Conservation (phyloP, 2,329 filamentous ascomycete genomes). For the Coleophoma cylindrospora region DNA sequence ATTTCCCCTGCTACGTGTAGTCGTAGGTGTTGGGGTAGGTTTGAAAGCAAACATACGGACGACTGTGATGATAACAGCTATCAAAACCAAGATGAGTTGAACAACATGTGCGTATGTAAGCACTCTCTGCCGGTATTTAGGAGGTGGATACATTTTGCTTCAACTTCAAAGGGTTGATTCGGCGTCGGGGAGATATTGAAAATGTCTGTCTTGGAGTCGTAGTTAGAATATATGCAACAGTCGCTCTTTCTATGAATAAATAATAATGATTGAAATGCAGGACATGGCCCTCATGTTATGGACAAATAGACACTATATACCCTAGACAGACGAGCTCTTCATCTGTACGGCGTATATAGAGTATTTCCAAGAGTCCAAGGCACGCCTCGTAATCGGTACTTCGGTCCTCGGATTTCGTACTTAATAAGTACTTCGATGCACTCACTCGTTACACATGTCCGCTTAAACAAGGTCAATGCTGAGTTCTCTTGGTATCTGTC, state of each 20-base stretch:
- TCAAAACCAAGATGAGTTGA: conserved; percentile 4
- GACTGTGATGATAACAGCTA: conserved; percentile 1
- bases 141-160: not conserved
- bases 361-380: too few relatives aligned
- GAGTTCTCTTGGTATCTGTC: too few relatives aligned
- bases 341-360: not conserved
- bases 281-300: not conserved
- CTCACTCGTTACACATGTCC: too few relatives aligned
- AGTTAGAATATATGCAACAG: not conserved
- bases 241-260: not conserved
- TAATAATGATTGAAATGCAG: not conserved
- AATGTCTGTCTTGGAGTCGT: not conserved
- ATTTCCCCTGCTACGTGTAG: conserved; percentile 1
- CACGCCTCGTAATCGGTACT: too few relatives aligned
- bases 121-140: not conserved
- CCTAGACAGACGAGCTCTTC: not conserved
- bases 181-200: not conserved
- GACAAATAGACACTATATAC: not conserved
- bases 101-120: conserved; percentile 3
- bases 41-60: conserved; percentile 4
- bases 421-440: too few relatives aligned
- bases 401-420: too few relatives aligned
- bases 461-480: too few relatives aligned
- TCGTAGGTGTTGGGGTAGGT: not conserved
- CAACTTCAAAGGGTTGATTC: not conserved